Evolutionary conservation across 768 basidiomycete genomes (phyloP).

Genomic region (Lactifluus echinatus): DNA sequence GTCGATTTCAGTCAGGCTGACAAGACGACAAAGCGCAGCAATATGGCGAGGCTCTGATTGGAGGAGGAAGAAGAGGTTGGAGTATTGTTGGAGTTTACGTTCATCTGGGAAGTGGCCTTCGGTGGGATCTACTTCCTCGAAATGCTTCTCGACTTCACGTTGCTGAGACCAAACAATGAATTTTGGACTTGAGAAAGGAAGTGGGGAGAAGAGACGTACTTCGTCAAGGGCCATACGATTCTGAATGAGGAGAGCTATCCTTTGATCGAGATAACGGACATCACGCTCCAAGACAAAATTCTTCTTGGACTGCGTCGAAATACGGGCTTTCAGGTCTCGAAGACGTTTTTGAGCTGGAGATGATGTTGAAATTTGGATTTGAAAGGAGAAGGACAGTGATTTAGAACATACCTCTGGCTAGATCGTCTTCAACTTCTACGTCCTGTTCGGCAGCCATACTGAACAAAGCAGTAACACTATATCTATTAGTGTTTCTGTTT

Average conservation of each 20-base stretch:
- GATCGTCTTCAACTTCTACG: constrained; percentile 93
- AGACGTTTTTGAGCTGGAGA: constrained; percentile 87
- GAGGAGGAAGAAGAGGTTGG: constrained; percentile 96
- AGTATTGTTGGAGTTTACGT: constrained; percentile 89
- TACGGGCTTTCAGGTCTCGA: constrained; percentile 91
- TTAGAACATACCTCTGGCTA: constrained; percentile 69
- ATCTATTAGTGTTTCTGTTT: constrained; percentile 92
- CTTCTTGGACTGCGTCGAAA: constrained; percentile 98
- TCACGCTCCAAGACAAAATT: constrained; percentile 99
- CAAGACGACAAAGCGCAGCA: constrained; percentile 91
- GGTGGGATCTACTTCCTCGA: constrained; percentile 91
- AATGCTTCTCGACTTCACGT: constrained; percentile 88
- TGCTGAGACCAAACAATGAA: constrained; percentile 44
- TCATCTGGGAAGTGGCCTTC: constrained; percentile 94
- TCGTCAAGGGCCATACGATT: constrained; percentile 97
- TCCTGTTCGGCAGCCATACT: constrained; percentile 99
- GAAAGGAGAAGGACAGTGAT: not conserved
- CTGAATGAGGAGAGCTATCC: constrained; percentile 95
- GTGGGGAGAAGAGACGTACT: constrained; percentile 35
- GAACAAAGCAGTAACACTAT: constrained; percentile 91
- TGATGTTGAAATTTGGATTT: constrained; percentile 3
- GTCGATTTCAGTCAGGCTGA: constrained; percentile 94
- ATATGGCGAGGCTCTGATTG: constrained; percentile 98
- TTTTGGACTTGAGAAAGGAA: not conserved
- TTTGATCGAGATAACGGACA: constrained; percentile 94